A percentile compares a stretch with the other conserved stretches of the same genome.
Evolutionary conservation across 495 filamentous ascomycete species (phyloP).

Genomic region (Xylaria flabelliformis): DNA sequence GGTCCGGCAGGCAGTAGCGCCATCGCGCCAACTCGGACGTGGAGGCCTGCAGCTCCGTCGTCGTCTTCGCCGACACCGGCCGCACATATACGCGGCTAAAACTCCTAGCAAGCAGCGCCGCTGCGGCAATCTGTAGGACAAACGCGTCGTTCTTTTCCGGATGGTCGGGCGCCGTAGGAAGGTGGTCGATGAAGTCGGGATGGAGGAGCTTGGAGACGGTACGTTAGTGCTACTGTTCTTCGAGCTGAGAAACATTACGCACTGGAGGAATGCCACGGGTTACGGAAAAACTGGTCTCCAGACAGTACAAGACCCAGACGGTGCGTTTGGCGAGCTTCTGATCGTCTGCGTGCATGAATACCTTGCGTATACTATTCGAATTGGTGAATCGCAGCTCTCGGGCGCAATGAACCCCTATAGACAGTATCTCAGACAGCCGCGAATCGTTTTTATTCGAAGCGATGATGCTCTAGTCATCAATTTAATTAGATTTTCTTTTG

Average conservation of each 20-base stretch:
- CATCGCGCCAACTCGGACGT: constrained; percentile 5
- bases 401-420: constrained; percentile 12
- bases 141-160: constrained; percentile 1
- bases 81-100: constrained; percentile 6
- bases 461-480: constrained; percentile 11
- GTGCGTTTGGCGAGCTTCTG: constrained; percentile 6
- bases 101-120: not conserved
- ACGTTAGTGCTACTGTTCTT: not conserved
- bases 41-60: constrained; percentile 11
- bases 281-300: not conserved
- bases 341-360: not conserved
- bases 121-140: not conserved
- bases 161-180: not conserved
- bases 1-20: constrained; percentile 1
- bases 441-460: constrained; percentile 5
- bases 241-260: not conserved
- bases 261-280: constrained; percentile 8
- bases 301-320: constrained; percentile 19
- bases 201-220: constrained; percentile 2
- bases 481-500: not conserved
- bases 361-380: not conserved
- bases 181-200: constrained; percentile 20
- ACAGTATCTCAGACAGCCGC: not conserved
- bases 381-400: constrained; percentile 5
- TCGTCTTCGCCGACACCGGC: constrained; percentile 5